Percentiles rank a stretch among this genome's conserved stretches.
Evolutionary conservation across 176 grass and related monocot species (phyloP).

Genomic region (Ensete ventricosum): DNA sequence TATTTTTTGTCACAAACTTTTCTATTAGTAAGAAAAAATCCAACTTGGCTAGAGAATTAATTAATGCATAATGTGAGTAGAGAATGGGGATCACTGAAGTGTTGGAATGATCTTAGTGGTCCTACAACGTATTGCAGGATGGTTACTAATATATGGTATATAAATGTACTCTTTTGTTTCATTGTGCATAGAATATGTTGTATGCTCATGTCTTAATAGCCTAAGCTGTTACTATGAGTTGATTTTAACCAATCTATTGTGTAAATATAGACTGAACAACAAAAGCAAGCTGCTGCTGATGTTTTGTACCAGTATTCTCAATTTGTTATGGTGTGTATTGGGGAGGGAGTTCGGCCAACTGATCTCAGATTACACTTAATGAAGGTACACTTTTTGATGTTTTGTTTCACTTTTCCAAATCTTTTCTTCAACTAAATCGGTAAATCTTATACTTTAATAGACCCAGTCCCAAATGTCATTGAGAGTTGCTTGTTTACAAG

Average conservation of each 20-base stretch:
- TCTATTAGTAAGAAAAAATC: background rate
- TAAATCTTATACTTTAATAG: conserved; percentile 5
- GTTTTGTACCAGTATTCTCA: conserved; percentile 82
- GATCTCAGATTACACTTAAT: conserved; percentile 91
- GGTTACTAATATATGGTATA: background rate
- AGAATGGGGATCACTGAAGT: background rate
- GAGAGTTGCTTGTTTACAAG: background rate
- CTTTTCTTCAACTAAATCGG: conserved; percentile 23
- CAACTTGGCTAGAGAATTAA: background rate
- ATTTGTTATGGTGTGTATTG: conserved; percentile 93
- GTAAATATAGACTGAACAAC: conserved; percentile 54
- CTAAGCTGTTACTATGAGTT: background rate
- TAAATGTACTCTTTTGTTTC: background rate
- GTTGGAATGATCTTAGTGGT: background rate
- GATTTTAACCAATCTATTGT: background rate
- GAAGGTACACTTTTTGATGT: conserved; percentile 46
- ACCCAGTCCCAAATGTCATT: background rate
- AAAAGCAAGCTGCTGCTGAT: conserved; percentile 81
- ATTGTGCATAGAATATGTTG: background rate
- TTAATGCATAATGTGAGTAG: background rate
- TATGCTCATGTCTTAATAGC: background rate
- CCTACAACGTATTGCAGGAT: background rate
- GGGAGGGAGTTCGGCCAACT: conserved; percentile 70
- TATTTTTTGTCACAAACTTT: background rate
- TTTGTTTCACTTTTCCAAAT: background rate